Evolutionary conservation across 2,329 filamentous ascomycete genomes (phyloP).

Genomic region (Arthrobotrys megalospora): DNA sequence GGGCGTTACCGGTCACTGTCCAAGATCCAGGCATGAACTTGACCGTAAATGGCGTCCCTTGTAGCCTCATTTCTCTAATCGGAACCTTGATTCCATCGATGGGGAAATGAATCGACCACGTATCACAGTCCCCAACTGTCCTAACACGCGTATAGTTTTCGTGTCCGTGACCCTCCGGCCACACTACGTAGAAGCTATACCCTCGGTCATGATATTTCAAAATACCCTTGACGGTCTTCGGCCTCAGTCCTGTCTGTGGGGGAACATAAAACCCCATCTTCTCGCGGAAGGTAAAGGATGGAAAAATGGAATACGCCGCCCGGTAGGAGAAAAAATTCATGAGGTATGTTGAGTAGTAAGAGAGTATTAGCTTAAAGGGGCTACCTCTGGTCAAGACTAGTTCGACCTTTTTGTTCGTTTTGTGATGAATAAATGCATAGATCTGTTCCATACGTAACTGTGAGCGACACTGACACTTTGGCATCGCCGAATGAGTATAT

Average conservation of each 20-base stretch:
- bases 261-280: background rate
- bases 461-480: background rate
- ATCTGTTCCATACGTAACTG: background rate
- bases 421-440: background rate
- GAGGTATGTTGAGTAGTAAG: constrained; percentile 31
- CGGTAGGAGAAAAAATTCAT: constrained; percentile 39
- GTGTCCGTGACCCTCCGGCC: background rate
- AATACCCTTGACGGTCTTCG: background rate
- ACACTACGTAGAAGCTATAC: background rate
- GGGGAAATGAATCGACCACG: constrained; percentile 3
- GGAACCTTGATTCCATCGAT: background rate
- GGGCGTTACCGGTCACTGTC: background rate
- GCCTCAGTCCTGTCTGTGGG: background rate
- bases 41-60: background rate
- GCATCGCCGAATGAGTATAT: too few species aligned
- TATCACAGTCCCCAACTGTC: constrained; percentile 23
- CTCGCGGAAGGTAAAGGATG: background rate
- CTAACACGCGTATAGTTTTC: background rate
- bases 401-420: constrained; percentile 3
- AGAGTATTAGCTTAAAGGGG: background rate
- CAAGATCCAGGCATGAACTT: background rate
- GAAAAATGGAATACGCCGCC: constrained; percentile 24
- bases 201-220: constrained; percentile 18
- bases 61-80: background rate
- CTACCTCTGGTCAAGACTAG: background rate